Evolutionary conservation across 345 rosid species (phyloP).

Genomic region (Corchorus olitorius): DNA sequence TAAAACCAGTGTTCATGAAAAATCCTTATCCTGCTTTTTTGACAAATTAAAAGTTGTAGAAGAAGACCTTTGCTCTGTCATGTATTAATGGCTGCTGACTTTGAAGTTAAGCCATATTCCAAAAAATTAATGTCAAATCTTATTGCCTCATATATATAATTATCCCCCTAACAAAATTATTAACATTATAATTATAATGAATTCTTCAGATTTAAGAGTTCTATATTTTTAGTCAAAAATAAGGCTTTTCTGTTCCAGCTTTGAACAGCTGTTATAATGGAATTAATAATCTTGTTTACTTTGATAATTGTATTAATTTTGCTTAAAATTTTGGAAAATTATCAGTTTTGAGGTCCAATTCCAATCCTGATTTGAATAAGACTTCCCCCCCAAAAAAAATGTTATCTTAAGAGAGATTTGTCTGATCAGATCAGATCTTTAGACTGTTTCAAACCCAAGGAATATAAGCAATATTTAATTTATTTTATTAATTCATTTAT

Average conservation of each 20-base stretch:
- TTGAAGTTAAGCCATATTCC: neutral
- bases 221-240: neutral
- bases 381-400: neutral
- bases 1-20: no score
- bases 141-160: neutral
- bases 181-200: neutral
- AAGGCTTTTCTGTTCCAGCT: neutral
- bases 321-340: neutral
- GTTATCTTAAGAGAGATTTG: neutral
- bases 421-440: neutral
- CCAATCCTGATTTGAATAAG: neutral
- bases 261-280: conserved; percentile 6
- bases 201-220: neutral
- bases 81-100: neutral
- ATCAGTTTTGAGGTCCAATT: neutral
- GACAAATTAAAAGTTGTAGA: neutral
- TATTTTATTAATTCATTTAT: no score
- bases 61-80: neutral
- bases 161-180: neutral
- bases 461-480: neutral
- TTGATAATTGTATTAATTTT: neutral
- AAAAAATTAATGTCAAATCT: neutral
- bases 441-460: neutral
- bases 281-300: neutral
- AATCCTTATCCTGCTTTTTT: neutral